Evolutionary conservation across 768 basidiomycete species (phyloP), one percentile per base, ranked within the genome.

Genomic region (Termitomyces sp.): DNA sequence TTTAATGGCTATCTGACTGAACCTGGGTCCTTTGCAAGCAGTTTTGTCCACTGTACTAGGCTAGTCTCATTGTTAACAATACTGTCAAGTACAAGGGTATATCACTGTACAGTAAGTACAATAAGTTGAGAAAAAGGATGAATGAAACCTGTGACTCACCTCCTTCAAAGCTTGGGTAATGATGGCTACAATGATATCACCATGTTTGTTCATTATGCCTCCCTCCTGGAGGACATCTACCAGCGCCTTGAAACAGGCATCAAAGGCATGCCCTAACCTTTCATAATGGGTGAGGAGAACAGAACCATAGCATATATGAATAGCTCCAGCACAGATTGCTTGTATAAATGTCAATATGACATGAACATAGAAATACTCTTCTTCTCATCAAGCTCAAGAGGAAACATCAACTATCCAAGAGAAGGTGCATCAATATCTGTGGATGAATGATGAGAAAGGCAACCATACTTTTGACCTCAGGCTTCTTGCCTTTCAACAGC

Each of bases 201-300:
- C 89, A 55, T 89, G 82, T 12, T 84, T 81, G 45, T 86, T 87
- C 72, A 85, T 84, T 77, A 94, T 86, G 2, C 87, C 91, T 67
- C 94, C 92, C 63, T 95, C 91, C 15, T 92, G 85, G 20, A 99
- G 76, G 32, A 91, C 82, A 56, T 96, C 94, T 25, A 93, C 83
- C 38, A 98, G 79, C 7, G 89, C 80, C 70, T 90, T 94, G 34
- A 87, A 81, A 68, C 91, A 92, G 2, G 86, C 79, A 74, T 98
- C 94, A 69, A 94, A 96, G 0, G 90, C 81, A 0, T 82, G 70
- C 2, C 92, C 93, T 17, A 98, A 82, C 29, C 91, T 87, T 11
- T 92, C 94, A 71, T 89, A 91, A 72, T 96, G 88, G 2, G 91
- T 85, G 4, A 98, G 82, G 2, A 98, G 72, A 7, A 89, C 81